Base-by-base conservation (phyloP, 768 basidiomycete genomes). In the Lactarius pseudohatsudake region DNA sequence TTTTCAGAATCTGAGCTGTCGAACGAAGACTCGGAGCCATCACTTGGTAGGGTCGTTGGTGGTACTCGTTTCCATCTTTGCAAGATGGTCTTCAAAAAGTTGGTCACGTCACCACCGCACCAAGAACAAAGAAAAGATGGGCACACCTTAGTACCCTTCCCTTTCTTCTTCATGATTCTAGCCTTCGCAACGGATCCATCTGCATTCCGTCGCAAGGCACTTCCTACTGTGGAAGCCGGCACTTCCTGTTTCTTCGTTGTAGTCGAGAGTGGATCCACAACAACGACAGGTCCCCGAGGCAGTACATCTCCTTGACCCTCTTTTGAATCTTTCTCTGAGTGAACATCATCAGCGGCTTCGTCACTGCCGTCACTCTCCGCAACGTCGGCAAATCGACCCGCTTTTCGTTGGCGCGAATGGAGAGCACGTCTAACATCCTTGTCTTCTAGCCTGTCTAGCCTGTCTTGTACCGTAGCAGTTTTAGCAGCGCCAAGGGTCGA, bases 401-500 rank as follows among this genome's bases (percentile, higher is more conserved):
- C 80, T 74, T 85, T 86, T 62, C 85, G 78, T 69, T 81, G 83
- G 54, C 76, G 77, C 61, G 85, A 82, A 57, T 84, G 78, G 62
- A 90, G 69, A 20, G 81, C 77, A 61, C 82, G 82, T 43, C 83
- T 81, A 64, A 86, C 79, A 56, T 85, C 80, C 57, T 82, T 79
- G 68, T 91, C 85, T 72, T 91, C 90, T 8, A 76, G 72, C 68
- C 79, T 83, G 30, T 87, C 87, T 30, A 84, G 72, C 4, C 79
- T 82, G 58, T 89, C 85, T 47, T 85, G 82, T 68, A 87, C 84
- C 2, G 91, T 89, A 2, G 76, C 73, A 3, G 79, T 73, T 72
- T 82, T 88, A 15, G 90, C 89, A 1, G 93, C 89, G 18, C 94
- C 94, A 62, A 97, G 84, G 1, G 88, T 90, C 8, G 94, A 85